Evolutionary conservation across 805 yeast species (phyloP), one percentile per base, ranked within the genome.

Genomic region (Brettanomyces naardenensis): DNA sequence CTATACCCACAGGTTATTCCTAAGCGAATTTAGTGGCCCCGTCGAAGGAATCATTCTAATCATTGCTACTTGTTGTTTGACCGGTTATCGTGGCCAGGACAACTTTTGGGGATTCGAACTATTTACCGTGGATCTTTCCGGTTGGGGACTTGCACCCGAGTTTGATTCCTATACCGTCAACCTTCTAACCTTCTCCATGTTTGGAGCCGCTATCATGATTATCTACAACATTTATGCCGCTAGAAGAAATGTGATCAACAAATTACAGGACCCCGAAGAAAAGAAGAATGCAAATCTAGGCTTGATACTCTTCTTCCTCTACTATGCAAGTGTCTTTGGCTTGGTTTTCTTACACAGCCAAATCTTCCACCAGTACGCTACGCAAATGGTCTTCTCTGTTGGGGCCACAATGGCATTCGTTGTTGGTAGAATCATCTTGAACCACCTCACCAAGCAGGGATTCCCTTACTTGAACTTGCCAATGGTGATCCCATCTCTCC

Each of bases 341-440:
- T 62, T 81, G 53, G 55, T 70, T 13, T 51, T 68, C 38, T 54
- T 71, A 17, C 71, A 73, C 55, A 78, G 89, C 6, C 64, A 68
- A 17, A 61, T 75, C 19, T 55, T 85, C 31, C 43, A 57, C 22
- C 47, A 46, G 2, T 61, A 62, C 46, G 68, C 71, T 1, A 58
- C 71, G 36, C 82, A 94, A 25, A 68, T 81, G 46, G 63, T 79
- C 18, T 53, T 82, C 33, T 73, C 89, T 21, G 76, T 84, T 51
- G 94, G 95, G 1, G 68, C 81, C 36, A 71, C 83, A 1, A 62
- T 82, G 47, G 95, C 97, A 1, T 81, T 84, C 52, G 67, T 76
- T 3, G 97, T 90, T n/a, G 97, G 97, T 4, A 75, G 92, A 54
- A 86, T 89, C 44, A 89, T 89, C 51, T 68, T 81, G 40, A 89